Evolutionary conservation across 2,329 filamentous ascomycete species (phyloP).

Genomic region (Xylariaceae sp.): DNA sequence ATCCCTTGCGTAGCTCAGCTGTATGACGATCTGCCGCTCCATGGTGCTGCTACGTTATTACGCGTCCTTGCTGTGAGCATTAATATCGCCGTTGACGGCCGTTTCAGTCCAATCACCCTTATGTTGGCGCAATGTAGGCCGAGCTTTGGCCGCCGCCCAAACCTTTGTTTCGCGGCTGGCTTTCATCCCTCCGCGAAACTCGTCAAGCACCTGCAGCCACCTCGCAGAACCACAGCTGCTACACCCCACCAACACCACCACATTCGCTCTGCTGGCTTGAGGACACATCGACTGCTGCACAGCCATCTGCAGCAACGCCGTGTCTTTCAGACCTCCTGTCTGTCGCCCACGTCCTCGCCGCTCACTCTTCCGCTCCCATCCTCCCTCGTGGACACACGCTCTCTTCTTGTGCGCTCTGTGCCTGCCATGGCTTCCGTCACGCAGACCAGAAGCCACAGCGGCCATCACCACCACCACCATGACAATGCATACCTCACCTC

Average conservation of each 20-base stretch:
- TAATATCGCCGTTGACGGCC: background rate
- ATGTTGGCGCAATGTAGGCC: constrained; percentile 26
- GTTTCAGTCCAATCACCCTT: constrained; percentile 6
- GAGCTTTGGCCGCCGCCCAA: constrained; percentile 24
- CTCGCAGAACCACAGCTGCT: constrained; percentile 9
- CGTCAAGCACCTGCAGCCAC: constrained; percentile 7
- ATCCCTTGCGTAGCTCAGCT: background rate
- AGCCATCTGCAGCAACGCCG: constrained; percentile 15
- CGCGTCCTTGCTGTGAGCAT: background rate
- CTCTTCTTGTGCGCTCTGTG: constrained; percentile 7
- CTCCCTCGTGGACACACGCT: constrained; percentile 13
- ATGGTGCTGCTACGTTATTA: background rate
- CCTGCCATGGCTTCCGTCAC: constrained; percentile 34
- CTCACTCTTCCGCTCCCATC: constrained; percentile 4
- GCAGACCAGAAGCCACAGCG: constrained; percentile 48
- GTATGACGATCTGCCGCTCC: too few species aligned
- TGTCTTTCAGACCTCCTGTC: constrained; percentile 21
- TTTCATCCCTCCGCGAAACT: constrained; percentile 9
- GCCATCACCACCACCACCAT: constrained; percentile 63
- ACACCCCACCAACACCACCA: constrained; percentile 13
- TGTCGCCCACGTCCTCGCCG: constrained; percentile 1
- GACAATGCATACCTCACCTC: constrained; percentile 82
- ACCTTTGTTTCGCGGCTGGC: constrained; percentile 22
- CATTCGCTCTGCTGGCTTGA: constrained; percentile 8
- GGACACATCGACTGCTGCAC: constrained; percentile 21